Evolutionary conservation across 345 rosid species (phyloP).

Genomic region (Jatropha curcas): DNA sequence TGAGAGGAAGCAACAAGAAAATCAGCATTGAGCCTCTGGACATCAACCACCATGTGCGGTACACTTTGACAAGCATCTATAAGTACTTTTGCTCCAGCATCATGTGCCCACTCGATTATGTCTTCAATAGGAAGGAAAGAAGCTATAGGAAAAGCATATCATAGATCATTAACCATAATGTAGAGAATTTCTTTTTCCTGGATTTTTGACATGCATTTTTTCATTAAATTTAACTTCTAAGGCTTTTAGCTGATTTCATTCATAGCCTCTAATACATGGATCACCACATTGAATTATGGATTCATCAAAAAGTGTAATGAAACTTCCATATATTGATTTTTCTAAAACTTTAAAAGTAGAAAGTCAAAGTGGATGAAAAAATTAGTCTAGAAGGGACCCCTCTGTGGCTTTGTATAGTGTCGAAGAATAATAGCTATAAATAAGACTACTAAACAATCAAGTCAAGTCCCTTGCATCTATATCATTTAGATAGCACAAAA

Average conservation of each 20-base stretch:
- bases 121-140: conserved; percentile 80
- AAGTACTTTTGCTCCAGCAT: conserved; percentile 77
- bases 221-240: too few relatives aligned
- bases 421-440: neutral
- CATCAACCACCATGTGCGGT: conserved; percentile 92
- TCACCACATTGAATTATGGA: neutral
- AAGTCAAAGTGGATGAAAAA: neutral
- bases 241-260: too few relatives aligned
- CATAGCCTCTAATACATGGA: too few relatives aligned
- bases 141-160: conserved; percentile 42
- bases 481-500: neutral
- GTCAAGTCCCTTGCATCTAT: neutral
- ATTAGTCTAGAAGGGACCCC: neutral
- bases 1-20: conserved; percentile 97
- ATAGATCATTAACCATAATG: too few relatives aligned
- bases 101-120: conserved; percentile 68
- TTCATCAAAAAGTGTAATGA: neutral
- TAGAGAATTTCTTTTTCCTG: too few relatives aligned
- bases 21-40: conserved; percentile 74
- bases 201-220: too few relatives aligned
- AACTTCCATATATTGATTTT: neutral
- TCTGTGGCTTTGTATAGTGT: neutral
- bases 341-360: neutral
- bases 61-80: conserved; percentile 98
- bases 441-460: neutral